Evolutionary conservation across 345 rosid genomes (phyloP), one percentile per base, ranked within the genome.

Genomic region (Euphorbia lathyris): DNA sequence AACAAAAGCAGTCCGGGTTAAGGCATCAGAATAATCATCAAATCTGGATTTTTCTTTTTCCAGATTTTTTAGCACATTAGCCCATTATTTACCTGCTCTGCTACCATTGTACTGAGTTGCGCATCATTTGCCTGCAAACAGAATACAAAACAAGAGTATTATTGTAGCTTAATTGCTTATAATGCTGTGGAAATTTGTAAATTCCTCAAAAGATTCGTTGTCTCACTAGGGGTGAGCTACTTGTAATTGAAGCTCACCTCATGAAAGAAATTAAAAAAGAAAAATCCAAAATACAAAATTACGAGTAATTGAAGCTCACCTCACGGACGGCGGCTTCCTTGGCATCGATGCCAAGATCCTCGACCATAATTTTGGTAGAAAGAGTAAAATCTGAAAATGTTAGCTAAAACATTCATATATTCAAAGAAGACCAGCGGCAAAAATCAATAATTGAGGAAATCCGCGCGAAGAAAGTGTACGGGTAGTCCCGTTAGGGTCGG

Each of bases 61-160:
- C 16, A 57, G 30, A 58, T 40, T 0, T 30, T 29, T 23, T 13
- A 20, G 2, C 7, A 9, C 43, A 5, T 27, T 32, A 16, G 3
- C 45, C 40, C 16, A 6, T 0, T 48, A 13, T 40, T 3, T 48
- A 89, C 97, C 93, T 92, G 99, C 85, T 92, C 99, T 36, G 98
- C 96, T 48, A 95, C 99, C 99, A 92, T 92, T 14, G 99, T 92
- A 79, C 99, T 95, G 68, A 95, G 99, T 45, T 95, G 99, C 8
- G 97, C 97, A 75, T 95, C 99, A 79, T 95, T 95, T 47, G 99
- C 97, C 98, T 92, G 75, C 57, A 57, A 34, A 42, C 50, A 23
- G 10, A 48, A 12, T 65, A 70, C 36, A 45, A 12, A 13, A 36
- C 12, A 42, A 62, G 8, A 7, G 10, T 17, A 34, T 52, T 9